These are phyloP conservation scores for Metschnikowia koreensis DNA, from an alignment of 805 yeast genomes.

Conservation along the genomic window DNA sequence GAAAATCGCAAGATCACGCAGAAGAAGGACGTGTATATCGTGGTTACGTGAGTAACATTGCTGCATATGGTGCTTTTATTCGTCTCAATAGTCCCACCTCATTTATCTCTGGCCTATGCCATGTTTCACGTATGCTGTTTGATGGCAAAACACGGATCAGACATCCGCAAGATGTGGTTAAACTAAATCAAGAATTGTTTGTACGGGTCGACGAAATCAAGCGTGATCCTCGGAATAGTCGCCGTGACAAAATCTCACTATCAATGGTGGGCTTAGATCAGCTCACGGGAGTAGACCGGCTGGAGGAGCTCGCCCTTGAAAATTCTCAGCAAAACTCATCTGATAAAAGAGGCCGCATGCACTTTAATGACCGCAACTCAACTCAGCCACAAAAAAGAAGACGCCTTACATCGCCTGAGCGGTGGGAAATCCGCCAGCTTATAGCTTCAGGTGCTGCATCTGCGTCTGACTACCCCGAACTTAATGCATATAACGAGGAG, in stretches of 20 bases:
- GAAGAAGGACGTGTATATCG: constrained; percentile 41
- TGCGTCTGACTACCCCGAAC: constrained; percentile 67
- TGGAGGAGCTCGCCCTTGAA: constrained; percentile 19
- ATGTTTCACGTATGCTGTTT: constrained; percentile 63
- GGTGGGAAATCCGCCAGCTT: constrained; percentile 86
- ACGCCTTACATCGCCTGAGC: constrained; percentile 76
- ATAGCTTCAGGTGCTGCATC: constrained; percentile 75
- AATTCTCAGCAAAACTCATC: background rate
- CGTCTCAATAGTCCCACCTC: constrained; percentile 35
- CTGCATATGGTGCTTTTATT: constrained; percentile 78
- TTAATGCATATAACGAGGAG: constrained; percentile 25
- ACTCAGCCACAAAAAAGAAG: constrained; percentile 19
- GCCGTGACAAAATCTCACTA: constrained; percentile 45
- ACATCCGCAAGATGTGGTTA: constrained; percentile 59
- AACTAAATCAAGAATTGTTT: constrained; percentile 57
- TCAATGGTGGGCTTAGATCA: constrained; percentile 77
- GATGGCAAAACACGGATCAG: constrained; percentile 45
- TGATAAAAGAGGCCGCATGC: constrained; percentile 14
- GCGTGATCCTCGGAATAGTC: constrained; percentile 3
- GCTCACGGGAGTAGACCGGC: constrained; percentile 49
- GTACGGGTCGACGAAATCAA: constrained; percentile 49
- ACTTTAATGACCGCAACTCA: constrained; percentile 4
- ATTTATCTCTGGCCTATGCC: constrained; percentile 64
- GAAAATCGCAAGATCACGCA: background rate
- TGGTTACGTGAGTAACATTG: constrained; percentile 61